Conservation (phyloP, 2,329 filamentous ascomycete genomes). For the Huntiella decipiens region DNA sequence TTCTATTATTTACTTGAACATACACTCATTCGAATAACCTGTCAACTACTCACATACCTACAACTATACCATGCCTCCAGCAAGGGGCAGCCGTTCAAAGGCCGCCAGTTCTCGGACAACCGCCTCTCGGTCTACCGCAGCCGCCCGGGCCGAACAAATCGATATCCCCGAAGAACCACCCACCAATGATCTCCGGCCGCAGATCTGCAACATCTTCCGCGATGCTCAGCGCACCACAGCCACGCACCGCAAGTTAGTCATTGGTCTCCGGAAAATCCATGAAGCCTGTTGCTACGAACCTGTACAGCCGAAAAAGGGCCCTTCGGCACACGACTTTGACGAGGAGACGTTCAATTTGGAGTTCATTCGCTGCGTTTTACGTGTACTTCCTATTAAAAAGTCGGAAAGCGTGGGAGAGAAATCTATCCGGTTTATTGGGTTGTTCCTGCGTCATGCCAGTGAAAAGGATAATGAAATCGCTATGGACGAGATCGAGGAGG, state of each 20-base stretch:
- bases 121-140: constrained; percentile 24
- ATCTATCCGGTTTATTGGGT: constrained; percentile 66
- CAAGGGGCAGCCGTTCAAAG: constrained; percentile 24
- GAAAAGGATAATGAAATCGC: constrained; percentile 53
- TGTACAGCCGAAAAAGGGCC: constrained; percentile 28
- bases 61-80: no score
- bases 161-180: constrained; percentile 54
- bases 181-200: constrained; percentile 50
- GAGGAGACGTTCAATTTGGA: constrained; percentile 79
- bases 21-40: no score
- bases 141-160: constrained; percentile 14
- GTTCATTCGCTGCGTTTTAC: constrained; percentile 61
- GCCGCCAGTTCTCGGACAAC: constrained; percentile 23
- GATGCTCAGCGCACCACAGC: constrained; percentile 81
- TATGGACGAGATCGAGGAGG: constrained; percentile 43
- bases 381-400: constrained; percentile 78
- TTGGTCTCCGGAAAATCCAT: constrained; percentile 77
- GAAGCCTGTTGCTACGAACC: constrained; percentile 60
- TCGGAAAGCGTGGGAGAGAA: constrained; percentile 75
- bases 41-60: no score
- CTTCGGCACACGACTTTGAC: constrained; percentile 46
- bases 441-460: constrained; percentile 58
- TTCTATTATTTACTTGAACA: no score
- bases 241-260: constrained; percentile 73
- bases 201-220: constrained; percentile 53